These are phyloP conservation scores for Rosa rugosa DNA, from an alignment of 306 rosid species.

Conservation along the genomic window DNA sequence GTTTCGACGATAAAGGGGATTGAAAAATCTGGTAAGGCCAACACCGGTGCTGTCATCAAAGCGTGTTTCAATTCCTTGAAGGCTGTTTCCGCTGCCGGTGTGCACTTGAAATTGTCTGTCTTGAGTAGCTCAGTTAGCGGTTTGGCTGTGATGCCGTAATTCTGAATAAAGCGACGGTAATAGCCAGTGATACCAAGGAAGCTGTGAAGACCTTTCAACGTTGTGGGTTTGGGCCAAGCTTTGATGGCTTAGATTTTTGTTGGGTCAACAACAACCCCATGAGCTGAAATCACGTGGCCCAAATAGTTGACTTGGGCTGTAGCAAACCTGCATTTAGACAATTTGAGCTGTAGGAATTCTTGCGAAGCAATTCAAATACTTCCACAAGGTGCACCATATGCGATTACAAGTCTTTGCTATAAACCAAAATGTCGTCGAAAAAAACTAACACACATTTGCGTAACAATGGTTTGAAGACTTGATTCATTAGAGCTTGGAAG, in stretches of 20 bases:
- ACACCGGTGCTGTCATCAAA: not conserved
- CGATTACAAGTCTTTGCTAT: not conserved
- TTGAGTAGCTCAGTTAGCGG: accelerated
- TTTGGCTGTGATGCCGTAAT: accelerated
- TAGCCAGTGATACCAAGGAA: not conserved
- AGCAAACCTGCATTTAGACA: not conserved
- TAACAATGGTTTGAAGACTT: not conserved
- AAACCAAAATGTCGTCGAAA: not conserved
- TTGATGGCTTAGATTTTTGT: not conserved
- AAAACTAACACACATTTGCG: not conserved
- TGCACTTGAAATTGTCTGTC: not conserved
- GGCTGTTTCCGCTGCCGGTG: accelerated
- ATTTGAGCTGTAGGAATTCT: not conserved
- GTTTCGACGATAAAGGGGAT: not conserved
- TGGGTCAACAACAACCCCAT: not conserved
- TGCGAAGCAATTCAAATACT: not conserved
- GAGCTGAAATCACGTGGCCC: not conserved
- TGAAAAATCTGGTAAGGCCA: not conserved
- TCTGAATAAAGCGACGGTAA: accelerated
- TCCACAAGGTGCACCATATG: not conserved
- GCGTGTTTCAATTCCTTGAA: accelerated
- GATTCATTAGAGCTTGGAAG: constrained; percentile 2
- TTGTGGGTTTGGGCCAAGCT: not conserved
- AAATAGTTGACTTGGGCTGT: not conserved
- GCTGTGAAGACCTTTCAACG: not conserved